phyloP scores from a whole-genome alignment of 208 protist genomes.

The Leishmania mexicana region DNA sequence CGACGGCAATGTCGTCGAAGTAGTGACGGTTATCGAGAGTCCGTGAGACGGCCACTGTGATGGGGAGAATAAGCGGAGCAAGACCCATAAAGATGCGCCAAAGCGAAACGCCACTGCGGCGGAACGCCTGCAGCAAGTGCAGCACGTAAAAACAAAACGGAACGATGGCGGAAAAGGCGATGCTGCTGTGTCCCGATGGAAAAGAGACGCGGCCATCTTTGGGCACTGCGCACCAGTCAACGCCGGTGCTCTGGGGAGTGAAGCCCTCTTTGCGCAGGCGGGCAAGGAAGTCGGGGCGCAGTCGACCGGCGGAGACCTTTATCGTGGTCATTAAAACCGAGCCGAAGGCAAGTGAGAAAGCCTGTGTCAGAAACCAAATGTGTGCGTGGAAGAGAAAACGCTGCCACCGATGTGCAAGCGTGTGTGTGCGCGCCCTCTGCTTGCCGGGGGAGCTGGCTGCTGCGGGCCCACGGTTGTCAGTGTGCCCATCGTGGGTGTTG shows the following conservation, averaged over 20 bases:
- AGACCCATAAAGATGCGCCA: conserved; percentile 44
- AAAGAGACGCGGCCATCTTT: conserved; percentile 80
- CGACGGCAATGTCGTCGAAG: conserved; percentile 82
- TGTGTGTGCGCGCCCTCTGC: neutral
- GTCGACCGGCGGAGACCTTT: conserved; percentile 68
- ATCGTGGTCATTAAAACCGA: conserved; percentile 47
- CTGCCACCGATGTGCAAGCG: conserved; percentile 8
- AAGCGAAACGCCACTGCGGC: conserved; percentile 41
- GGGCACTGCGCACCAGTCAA: conserved; percentile 37
- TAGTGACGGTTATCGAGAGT: conserved; percentile 84
- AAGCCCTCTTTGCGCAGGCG: conserved; percentile 36
- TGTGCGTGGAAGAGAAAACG: conserved; percentile 37
- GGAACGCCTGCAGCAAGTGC: conserved; percentile 43
- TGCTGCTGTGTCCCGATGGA: conserved; percentile 88
- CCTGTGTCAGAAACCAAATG: conserved; percentile 62
- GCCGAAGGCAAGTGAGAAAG: conserved; percentile 46
- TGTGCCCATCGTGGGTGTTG: neutral
- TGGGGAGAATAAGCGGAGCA: conserved; percentile 52
- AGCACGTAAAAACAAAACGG: conserved; percentile 77
- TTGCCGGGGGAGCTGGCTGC: neutral
- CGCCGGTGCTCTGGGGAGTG: neutral
- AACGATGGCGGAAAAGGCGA: conserved; percentile 74
- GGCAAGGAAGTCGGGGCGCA: conserved; percentile 65
- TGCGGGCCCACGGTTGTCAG: neutral
- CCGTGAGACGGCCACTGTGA: conserved; percentile 66